Conservation (phyloP, 2,329 filamentous ascomycete species). For the Sporothrix humicola region DNA sequence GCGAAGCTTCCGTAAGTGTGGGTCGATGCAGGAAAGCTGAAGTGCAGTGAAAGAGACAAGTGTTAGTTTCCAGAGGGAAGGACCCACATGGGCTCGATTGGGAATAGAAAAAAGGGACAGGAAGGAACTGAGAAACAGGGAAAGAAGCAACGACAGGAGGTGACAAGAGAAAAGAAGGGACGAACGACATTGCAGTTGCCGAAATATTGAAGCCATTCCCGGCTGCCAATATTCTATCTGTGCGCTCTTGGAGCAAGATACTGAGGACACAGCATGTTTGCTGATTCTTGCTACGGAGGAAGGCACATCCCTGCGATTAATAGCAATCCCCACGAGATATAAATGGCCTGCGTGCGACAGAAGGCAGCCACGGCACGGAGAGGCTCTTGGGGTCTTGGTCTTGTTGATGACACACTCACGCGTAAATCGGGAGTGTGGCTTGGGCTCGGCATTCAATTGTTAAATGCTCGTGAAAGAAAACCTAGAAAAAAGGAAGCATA, state of each 20-base stretch:
- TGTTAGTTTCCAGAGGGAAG: conserved; percentile 13
- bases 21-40: conserved; percentile 28
- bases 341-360: background rate
- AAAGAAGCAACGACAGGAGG: conserved; percentile 12
- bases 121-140: background rate
- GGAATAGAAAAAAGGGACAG: conserved; percentile 1
- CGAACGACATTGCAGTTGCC: conserved; percentile 12
- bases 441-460: background rate
- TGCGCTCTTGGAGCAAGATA: background rate
- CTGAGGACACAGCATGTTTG: no score
- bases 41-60: conserved; percentile 14
- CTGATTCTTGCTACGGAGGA: background rate
- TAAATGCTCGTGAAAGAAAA: background rate
- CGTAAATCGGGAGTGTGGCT: background rate
- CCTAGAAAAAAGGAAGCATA: background rate
- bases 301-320: no score
- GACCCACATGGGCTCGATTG: conserved; percentile 6
- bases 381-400: background rate
- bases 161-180: background rate
- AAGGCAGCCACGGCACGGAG: conserved; percentile 1
- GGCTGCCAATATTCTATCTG: background rate
- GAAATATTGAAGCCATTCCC: conserved; percentile 1
- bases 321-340: background rate
- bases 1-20: conserved; percentile 22
- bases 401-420: background rate